phyloP scores from a whole-genome alignment of 768 basidiomycete genomes.

The Rhodotorula graminis region DNA sequence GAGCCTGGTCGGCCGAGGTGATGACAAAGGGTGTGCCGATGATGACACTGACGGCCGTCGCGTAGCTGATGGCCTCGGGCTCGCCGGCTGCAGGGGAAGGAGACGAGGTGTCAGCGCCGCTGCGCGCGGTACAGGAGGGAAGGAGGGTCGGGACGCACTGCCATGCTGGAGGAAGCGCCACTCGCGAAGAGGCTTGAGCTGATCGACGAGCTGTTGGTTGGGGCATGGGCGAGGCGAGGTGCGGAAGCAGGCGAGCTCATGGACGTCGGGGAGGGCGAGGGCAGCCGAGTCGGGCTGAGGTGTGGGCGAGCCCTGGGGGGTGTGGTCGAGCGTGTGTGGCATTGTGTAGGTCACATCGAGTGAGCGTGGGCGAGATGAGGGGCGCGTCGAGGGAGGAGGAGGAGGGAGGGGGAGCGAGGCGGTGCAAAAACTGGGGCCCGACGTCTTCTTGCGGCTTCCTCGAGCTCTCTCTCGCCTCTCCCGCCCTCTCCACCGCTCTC shows the following conservation, averaged over 20 bases:
- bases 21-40: slow-evolving; percentile 24
- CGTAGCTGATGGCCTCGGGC: slow-evolving; percentile 9
- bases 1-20: slow-evolving; percentile 16
- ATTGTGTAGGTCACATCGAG: neutral
- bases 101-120: neutral
- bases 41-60: slow-evolving; percentile 1
- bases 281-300: too few relatives aligned
- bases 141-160: neutral
- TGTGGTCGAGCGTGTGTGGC: neutral
- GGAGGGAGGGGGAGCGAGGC: too few relatives aligned
- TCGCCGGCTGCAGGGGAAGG: neutral
- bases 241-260: neutral
- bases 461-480: too few relatives aligned
- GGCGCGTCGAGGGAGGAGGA: too few relatives aligned
- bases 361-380: neutral
- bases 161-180: slow-evolving; percentile 13
- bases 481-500: neutral
- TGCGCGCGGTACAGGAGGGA: too few relatives aligned
- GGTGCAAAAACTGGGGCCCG: too few relatives aligned
- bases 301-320: neutral
- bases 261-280: neutral
- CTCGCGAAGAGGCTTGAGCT: neutral
- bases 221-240: slow-evolving; percentile 12
- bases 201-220: slow-evolving; percentile 18
- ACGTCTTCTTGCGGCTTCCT: neutral